These are phyloP conservation scores for Fusarium decemcellulare DNA, from an alignment of 2,329 filamentous ascomycete genomes.

Conservation along the genomic window DNA sequence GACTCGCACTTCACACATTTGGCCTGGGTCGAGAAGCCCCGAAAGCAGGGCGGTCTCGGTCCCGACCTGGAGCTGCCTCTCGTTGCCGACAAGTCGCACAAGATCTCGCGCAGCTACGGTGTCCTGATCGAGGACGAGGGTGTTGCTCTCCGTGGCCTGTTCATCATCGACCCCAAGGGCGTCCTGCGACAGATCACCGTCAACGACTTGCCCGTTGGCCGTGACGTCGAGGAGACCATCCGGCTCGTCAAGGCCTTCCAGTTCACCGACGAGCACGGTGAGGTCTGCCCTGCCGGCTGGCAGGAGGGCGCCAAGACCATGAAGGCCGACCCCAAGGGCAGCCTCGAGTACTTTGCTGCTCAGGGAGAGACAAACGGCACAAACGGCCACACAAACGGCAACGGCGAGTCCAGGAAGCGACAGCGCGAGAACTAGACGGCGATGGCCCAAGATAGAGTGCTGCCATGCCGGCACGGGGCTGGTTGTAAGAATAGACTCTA, in stretches of 20 bases:
- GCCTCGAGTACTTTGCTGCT: conserved; percentile 62
- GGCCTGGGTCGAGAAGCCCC: conserved; percentile 70
- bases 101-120: conserved; percentile 72
- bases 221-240: conserved; percentile 74
- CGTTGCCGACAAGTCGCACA: conserved; percentile 73
- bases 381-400: conserved; percentile 15
- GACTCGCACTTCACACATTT: conserved; percentile 71
- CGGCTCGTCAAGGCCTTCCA: conserved; percentile 82
- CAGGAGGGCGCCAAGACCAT: conserved; percentile 62
- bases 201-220: conserved; percentile 76
- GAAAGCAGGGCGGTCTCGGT: conserved; percentile 74
- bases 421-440: conserved; percentile 31
- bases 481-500: conserved; percentile 22
- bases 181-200: conserved; percentile 73
- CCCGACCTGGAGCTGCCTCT: conserved; percentile 72
- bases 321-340: conserved; percentile 67
- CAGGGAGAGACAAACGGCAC: conserved; percentile 35
- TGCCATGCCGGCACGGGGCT: too few relatives aligned
- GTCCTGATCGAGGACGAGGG: conserved; percentile 76
- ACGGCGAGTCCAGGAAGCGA: conserved; percentile 43
- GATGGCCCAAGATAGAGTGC: background rate
- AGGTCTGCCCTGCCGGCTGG: conserved; percentile 74
- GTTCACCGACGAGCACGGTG: conserved; percentile 87
- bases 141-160: conserved; percentile 73
- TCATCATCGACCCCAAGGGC: conserved; percentile 76